Evolutionary conservation across 331 rosid species (phyloP), one percentile per base, ranked within the genome.

Genomic region (Pyracantha coccinea): DNA sequence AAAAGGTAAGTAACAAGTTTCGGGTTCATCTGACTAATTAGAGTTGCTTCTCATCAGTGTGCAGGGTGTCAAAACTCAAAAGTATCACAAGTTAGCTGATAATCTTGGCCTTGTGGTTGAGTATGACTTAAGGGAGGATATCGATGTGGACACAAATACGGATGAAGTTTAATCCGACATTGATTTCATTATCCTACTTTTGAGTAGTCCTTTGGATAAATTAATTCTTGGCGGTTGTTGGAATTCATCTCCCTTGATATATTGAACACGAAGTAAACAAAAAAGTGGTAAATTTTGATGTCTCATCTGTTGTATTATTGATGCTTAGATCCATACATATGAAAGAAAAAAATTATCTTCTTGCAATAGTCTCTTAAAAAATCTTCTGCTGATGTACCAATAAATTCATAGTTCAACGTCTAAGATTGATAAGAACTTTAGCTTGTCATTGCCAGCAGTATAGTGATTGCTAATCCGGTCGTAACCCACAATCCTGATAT

Each of bases 41-140:
- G 72, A 47, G 29, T 45, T 83, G 73, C 69, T 66, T 79, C 10
- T 79, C 75, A 21, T 60, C 82, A 87, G 96, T 87, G 91, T 89
- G 98, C 91, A 86, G 98, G 96, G 76, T 90, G 95, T 65, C 86
- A 77, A 45, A 82, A 57, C 93, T 65, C 86, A 77, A 45, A 82
- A 57, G 83, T 81, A 90, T 87, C 93, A 90, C 84, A 89, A 89
- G 78, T 78, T 90, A 73, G 93, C 83, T 35, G 97, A 93, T 80
- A 89, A 90, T 83, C 93, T 87, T 62, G 93, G 93, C 64, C 91
- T 93, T 50, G 81, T 89, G 24, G 86, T 83, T 13, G 96, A 90
- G 82, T 89, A 87, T 62, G 89, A 87, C 86, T 83, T 90, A 72
- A 85, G 83, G 79, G 86, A 86, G 78, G 80, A 87, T 67, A 74